Percentiles rank a stretch among this genome's conserved stretches.
These are phyloP conservation scores for Verruconis gallopava DNA, from an alignment of 2,329 filamentous ascomycete species.

Conservation along the genomic window DNA sequence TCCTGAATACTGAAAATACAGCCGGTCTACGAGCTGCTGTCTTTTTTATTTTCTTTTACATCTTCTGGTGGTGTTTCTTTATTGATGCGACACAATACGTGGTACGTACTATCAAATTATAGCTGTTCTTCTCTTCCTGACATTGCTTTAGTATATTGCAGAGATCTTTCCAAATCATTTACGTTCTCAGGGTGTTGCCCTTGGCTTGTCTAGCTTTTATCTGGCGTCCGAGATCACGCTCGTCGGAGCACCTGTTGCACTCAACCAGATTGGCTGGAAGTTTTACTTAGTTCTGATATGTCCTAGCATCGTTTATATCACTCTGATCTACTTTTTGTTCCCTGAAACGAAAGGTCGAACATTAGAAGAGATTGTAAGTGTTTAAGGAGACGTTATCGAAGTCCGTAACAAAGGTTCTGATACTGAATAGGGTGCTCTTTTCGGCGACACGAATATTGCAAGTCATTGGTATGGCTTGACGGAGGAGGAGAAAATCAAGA, in stretches of 20 bases:
- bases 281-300: slow-evolving; percentile 10
- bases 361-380: slow-evolving; percentile 8
- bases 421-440: slow-evolving; percentile 1
- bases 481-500: slow-evolving; percentile 7
- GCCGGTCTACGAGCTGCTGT: slow-evolving; percentile 15
- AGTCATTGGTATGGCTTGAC: slow-evolving; percentile 9
- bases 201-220: slow-evolving; percentile 10
- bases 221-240: slow-evolving; percentile 9
- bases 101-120: not conserved
- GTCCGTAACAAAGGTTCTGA: too few species aligned
- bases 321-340: slow-evolving; percentile 10
- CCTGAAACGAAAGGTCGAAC: slow-evolving; percentile 10
- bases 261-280: slow-evolving; percentile 10
- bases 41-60: slow-evolving; percentile 17
- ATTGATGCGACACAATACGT: slow-evolving; percentile 17
- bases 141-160: slow-evolving; percentile 12
- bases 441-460: slow-evolving; percentile 9
- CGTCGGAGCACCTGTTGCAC: slow-evolving; percentile 8
- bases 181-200: slow-evolving; percentile 15
- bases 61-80: slow-evolving; percentile 18
- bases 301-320: slow-evolving; percentile 5
- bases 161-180: slow-evolving; percentile 19
- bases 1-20: slow-evolving; percentile 13
- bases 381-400: too few species aligned
- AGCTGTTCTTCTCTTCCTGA: not conserved